These are phyloP conservation scores for Penicillium lagena DNA, from an alignment of 495 filamentous ascomycete genomes.

Conservation along the genomic window DNA sequence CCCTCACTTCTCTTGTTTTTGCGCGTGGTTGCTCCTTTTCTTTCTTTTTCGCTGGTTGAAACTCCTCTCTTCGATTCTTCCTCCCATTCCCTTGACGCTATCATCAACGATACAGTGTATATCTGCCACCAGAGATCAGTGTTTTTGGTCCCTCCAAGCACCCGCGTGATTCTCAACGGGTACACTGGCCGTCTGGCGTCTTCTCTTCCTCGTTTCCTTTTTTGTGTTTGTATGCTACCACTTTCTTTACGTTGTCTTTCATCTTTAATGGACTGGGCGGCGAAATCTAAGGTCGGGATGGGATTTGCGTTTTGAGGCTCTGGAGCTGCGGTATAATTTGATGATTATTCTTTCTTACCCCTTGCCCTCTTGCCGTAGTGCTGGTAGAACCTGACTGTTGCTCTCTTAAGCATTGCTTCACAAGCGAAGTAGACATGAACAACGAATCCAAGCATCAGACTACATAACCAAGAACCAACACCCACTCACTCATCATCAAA, in stretches of 20 bases:
- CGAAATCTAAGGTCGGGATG: slow-evolving; percentile 31
- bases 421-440: too few relatives aligned
- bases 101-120: neutral
- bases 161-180: too few relatives aligned
- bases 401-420: too few relatives aligned
- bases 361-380: too few relatives aligned
- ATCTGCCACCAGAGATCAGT: too few relatives aligned
- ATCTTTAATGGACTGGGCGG: slow-evolving; percentile 30
- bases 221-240: slow-evolving; percentile 5
- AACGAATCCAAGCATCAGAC: too few relatives aligned
- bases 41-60: neutral
- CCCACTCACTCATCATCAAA: neutral
- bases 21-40: neutral
- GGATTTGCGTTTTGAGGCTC: slow-evolving; percentile 15
- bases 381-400: too few relatives aligned
- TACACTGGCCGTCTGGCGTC: neutral
- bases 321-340: slow-evolving; percentile 22
- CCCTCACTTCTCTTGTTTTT: slow-evolving; percentile 15
- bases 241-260: slow-evolving; percentile 21
- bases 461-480: neutral
- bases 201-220: neutral
- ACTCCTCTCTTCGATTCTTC: neutral
- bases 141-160: too few relatives aligned
- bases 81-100: neutral
- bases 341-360: slow-evolving; percentile 1